Percentiles rank a stretch among this genome's conserved stretches.
Conservation (phyloP, 352 stramenopile genomes). For the Globisporangium nunn region DNA sequence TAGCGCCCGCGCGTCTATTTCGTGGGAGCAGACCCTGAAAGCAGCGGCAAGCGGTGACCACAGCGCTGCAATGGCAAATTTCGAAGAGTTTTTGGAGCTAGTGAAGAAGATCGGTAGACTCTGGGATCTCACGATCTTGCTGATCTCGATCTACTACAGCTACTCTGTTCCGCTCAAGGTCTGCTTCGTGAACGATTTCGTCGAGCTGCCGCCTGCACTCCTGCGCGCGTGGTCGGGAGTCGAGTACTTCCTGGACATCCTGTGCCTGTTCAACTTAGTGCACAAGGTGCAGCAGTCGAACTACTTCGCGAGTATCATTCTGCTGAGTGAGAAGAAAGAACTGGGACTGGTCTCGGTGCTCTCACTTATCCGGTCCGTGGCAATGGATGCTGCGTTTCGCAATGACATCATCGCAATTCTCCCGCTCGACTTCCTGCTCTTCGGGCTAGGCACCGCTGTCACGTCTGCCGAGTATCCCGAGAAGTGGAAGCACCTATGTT, state of each 20-base stretch:
- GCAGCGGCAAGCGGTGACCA: background rate
- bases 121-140: slow-evolving; percentile 46
- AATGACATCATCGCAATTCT: slow-evolving; percentile 36
- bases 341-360: background rate
- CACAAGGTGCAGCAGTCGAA: slow-evolving; percentile 26
- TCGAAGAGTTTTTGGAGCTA: slow-evolving; percentile 30
- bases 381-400: slow-evolving; percentile 23
- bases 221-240: slow-evolving; percentile 34
- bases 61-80: slow-evolving; percentile 8
- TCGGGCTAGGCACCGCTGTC: slow-evolving; percentile 6
- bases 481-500: slow-evolving; percentile 33
- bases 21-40: slow-evolving; percentile 8
- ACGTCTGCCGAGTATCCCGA: slow-evolving; percentile 15
- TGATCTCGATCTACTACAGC: slow-evolving; percentile 37
- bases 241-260: slow-evolving; percentile 49
- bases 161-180: slow-evolving; percentile 47
- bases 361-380: background rate
- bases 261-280: slow-evolving; percentile 38
- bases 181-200: slow-evolving; percentile 42
- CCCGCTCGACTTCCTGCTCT: slow-evolving; percentile 36
- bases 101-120: slow-evolving; percentile 27
- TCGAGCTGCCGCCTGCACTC: slow-evolving; percentile 5
- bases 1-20: slow-evolving; percentile 9
- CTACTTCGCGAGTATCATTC: slow-evolving; percentile 7
- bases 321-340: background rate